Base-by-base conservation (phyloP, 768 basidiomycete species). In the Mycena indigotica region DNA sequence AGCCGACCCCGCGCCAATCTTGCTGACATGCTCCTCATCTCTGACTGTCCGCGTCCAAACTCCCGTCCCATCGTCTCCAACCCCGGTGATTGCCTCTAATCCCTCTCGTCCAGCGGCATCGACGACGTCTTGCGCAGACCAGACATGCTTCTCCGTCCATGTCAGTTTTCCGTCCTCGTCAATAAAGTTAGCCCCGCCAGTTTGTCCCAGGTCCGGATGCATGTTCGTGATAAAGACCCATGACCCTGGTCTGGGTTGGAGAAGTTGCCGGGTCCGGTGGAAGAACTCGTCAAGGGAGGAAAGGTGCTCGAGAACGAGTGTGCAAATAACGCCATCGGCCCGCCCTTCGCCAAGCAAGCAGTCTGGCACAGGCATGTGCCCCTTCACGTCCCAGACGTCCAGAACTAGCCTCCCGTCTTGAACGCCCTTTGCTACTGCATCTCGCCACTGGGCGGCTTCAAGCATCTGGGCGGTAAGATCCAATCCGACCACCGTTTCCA, bases 151-250 rank as follows among this genome's bases (percentile, higher is more conserved):
- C 12, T 60, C 58, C 53, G 50, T 60, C 28, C 39, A 52, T n/a
- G 50, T 50, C 50, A 53, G 29, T 19, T 51, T 45, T 8, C 58
- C 58, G 26, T 28, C 21, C 17, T 52, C 54, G 39, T 55, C 32
- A 19, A 55, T 21, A 29, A 60, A 60, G 8, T 51, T 51, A 0
- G 58, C 58, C 3, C 58, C 58, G 3, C 51, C 53, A 23, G 15
- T 5, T 0, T 12, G 21, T 5, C 58, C 58, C 54, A 60, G 44
- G 15, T 51, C 44, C 15, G 55, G 53, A 21, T 60, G 58, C 58
- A 60, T 60, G 28, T 60, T 60, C n/a, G 58, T 60, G 19, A 60
- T 53, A 32, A 60, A 32, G 23, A 52, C 13, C 54, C 58, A 60
- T 2, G 53, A 53, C 16, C 58, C 58, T 2, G 53, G 50, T 13